A percentile compares a stretch with the other conserved stretches of the same genome.
phyloP scores from a whole-genome alignment of 345 rosid genomes.

The Corchorus olitorius region DNA sequence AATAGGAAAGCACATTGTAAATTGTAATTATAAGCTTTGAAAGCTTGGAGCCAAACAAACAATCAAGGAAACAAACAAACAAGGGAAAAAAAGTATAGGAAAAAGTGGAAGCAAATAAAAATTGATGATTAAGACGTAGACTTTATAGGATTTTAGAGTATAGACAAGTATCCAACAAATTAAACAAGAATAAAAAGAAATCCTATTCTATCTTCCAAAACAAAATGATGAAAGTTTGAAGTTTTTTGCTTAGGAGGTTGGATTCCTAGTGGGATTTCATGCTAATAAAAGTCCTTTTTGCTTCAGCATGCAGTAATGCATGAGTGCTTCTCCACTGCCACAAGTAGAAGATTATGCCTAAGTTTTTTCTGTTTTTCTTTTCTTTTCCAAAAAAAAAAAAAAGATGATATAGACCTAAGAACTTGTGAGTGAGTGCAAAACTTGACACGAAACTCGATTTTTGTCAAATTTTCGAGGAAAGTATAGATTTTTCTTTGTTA shows the following conservation, averaged over 20 bases:
- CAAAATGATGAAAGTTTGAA: slow-evolving; percentile 48
- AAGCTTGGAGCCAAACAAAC: slow-evolving; percentile 33
- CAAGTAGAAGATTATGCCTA: neutral
- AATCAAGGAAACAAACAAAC: slow-evolving; percentile 15
- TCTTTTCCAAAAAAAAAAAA: neutral
- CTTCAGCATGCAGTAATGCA: slow-evolving; percentile 29
- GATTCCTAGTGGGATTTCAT: slow-evolving; percentile 38
- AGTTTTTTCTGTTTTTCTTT: neutral
- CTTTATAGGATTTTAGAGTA: slow-evolving; percentile 32
- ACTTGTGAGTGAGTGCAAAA: neutral
- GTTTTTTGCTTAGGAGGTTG: slow-evolving; percentile 41
- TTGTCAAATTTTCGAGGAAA: too few relatives aligned
- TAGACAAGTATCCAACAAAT: slow-evolving; percentile 41
- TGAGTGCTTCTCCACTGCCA: neutral
- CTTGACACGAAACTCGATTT: too few relatives aligned
- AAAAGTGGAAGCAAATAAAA: slow-evolving; percentile 1
- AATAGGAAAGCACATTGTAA: slow-evolving; percentile 26
- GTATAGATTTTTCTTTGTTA: too few relatives aligned
- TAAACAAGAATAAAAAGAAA: slow-evolving; percentile 29
- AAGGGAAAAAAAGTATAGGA: neutral
- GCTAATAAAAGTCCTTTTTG: slow-evolving; percentile 8
- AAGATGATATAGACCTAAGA: too few relatives aligned
- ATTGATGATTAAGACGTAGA: slow-evolving; percentile 44
- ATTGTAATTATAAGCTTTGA: slow-evolving; percentile 47
- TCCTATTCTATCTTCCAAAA: slow-evolving; percentile 40